phyloP scores from a whole-genome alignment of 2,329 filamentous ascomycete species.

The Colletotrichum incanum region DNA sequence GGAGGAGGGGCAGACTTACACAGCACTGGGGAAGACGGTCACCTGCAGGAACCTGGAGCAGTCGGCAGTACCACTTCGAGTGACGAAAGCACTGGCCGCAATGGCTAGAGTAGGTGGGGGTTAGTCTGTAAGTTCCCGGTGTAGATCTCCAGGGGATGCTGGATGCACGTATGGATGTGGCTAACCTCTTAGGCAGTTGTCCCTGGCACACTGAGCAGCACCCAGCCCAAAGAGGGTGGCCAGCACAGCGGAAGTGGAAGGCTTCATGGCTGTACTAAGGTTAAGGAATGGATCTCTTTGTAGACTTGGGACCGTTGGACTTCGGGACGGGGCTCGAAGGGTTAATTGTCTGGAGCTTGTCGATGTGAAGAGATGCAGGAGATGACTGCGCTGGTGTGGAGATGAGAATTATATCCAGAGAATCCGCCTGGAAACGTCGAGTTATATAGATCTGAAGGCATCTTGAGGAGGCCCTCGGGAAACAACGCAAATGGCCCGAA shows the following conservation, averaged over 20 bases:
- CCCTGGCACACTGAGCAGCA: constrained; percentile 39
- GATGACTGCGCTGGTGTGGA: constrained; percentile 37
- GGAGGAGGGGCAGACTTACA: constrained; percentile 15
- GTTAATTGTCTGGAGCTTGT: constrained; percentile 36
- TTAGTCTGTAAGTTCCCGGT: constrained; percentile 13
- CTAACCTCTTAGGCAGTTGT: constrained; percentile 41
- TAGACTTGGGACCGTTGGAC: constrained; percentile 17
- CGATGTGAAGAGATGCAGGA: constrained; percentile 34
- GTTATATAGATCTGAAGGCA: constrained; percentile 20
- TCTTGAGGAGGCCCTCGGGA: background rate
- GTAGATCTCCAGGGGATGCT: background rate
- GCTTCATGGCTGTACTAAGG: constrained; percentile 37
- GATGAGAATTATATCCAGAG: background rate
- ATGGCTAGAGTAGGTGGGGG: constrained; percentile 15
- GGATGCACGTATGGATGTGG: constrained; percentile 5
- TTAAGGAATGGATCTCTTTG: constrained; percentile 21
- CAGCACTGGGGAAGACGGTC: constrained; percentile 27
- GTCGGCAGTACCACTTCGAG: constrained; percentile 36
- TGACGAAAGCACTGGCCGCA: constrained; percentile 32
- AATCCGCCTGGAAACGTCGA: background rate
- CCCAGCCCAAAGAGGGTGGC: constrained; percentile 40
- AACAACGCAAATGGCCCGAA: background rate
- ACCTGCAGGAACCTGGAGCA: constrained; percentile 33
- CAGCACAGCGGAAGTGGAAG: constrained; percentile 39
- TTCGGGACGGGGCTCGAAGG: constrained; percentile 31